Percentiles rank a stretch among this genome's conserved stretches.
Conservation (phyloP, 2,329 filamentous ascomycete genomes). For the Pseudogymnoascus sp. region DNA sequence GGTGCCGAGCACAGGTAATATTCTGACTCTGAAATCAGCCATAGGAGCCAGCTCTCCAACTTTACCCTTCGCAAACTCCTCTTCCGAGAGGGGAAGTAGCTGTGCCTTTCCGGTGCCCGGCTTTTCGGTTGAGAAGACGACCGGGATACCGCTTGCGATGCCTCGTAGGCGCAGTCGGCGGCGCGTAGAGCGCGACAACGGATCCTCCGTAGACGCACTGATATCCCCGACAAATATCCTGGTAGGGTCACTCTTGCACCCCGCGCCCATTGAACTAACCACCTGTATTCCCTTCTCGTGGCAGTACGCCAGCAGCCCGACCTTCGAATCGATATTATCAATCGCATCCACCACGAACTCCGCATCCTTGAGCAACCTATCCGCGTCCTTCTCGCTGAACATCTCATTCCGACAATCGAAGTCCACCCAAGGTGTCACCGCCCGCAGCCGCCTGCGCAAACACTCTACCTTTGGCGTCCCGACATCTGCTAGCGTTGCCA, state of each 20-base stretch:
- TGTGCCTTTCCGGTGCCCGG: conserved; percentile 85
- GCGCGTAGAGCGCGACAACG: conserved; percentile 76
- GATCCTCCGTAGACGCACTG: conserved; percentile 77
- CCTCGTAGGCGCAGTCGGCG: conserved; percentile 66
- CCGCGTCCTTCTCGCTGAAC: conserved; percentile 63
- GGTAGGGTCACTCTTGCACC: conserved; percentile 82
- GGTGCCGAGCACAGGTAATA: conserved; percentile 87
- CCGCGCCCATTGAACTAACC: conserved; percentile 92
- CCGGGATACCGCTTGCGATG: conserved; percentile 77
- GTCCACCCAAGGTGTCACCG: conserved; percentile 83
- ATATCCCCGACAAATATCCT: conserved; percentile 88
- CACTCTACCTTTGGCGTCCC: conserved; percentile 88
- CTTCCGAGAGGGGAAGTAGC: conserved; percentile 76
- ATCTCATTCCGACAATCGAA: conserved; percentile 84
- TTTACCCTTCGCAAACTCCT: conserved; percentile 78
- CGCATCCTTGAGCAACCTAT: conserved; percentile 60
- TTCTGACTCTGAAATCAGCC: conserved; percentile 89
- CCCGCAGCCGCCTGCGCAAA: conserved; percentile 69
- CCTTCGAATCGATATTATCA: conserved; percentile 97
- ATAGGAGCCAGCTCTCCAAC: conserved; percentile 83
- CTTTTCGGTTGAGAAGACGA: conserved; percentile 89
- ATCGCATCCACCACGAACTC: conserved; percentile 96
- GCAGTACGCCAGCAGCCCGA: conserved; percentile 83
- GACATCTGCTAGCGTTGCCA: conserved; percentile 89
- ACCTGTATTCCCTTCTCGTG: conserved; percentile 69